phyloP scores from a whole-genome alignment of 495 filamentous ascomycete genomes.

The Neurospora sp. region DNA sequence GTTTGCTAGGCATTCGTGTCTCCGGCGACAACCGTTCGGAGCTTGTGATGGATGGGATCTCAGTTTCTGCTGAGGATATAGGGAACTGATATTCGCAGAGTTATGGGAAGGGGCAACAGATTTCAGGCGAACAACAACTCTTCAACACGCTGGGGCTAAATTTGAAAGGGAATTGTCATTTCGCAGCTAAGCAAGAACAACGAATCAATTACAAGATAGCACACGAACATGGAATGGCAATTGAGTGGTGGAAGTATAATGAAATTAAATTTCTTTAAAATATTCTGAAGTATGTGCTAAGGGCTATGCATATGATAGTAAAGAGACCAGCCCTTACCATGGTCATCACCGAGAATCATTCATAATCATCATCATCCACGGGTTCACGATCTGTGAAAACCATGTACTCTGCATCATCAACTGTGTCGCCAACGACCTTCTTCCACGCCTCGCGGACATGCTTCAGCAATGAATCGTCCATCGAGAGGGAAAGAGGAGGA shows the following conservation, averaged over 20 bases:
- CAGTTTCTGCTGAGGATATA: background rate
- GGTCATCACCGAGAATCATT: constrained; percentile 18
- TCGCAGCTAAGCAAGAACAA: background rate
- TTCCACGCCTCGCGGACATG: constrained; percentile 56
- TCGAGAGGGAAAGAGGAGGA: constrained; percentile 49
- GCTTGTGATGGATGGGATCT: background rate
- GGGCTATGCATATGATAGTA: background rate
- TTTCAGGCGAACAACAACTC: background rate
- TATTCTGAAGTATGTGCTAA: background rate
- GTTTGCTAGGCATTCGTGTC: background rate
- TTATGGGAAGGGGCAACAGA: background rate
- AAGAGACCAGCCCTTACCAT: constrained; percentile 6
- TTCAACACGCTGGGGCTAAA: background rate
- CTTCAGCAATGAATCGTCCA: constrained; percentile 56
- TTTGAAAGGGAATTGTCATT: background rate
- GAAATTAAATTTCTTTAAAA: background rate
- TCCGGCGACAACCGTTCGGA: background rate
- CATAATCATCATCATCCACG: constrained; percentile 34
- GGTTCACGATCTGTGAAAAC: constrained; percentile 46
- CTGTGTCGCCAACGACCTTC: constrained; percentile 43
- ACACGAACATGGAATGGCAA: background rate
- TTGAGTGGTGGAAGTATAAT: background rate
- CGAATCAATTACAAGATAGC: background rate
- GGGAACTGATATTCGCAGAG: background rate
- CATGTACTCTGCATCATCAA: constrained; percentile 50